Percentiles rank a stretch among this genome's conserved stretches.
These are phyloP conservation scores for Pistacia integerrima DNA, from an alignment of 345 rosid genomes.

Conservation along the genomic window DNA sequence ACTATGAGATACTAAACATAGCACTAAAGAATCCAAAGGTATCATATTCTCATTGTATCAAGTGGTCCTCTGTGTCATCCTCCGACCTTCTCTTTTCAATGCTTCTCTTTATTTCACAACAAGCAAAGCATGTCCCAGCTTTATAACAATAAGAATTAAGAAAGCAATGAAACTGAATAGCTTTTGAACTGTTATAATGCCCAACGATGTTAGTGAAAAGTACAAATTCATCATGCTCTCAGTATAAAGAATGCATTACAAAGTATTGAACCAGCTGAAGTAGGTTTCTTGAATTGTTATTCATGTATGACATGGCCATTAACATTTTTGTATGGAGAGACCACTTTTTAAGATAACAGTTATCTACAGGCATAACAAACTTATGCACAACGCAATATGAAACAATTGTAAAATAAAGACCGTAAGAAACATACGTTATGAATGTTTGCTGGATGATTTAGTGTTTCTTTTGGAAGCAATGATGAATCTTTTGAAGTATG, in stretches of 20 bases:
- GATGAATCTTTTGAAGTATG: conserved; percentile 35
- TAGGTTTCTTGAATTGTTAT: background rate
- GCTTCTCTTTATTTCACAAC: background rate
- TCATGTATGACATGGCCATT: background rate
- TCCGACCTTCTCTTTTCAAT: background rate
- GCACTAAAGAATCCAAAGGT: background rate
- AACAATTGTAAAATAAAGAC: background rate
- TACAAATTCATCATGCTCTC: background rate
- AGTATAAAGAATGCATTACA: background rate
- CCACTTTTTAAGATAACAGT: background rate
- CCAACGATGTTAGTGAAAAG: background rate
- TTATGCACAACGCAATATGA: background rate
- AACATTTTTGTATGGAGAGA: background rate
- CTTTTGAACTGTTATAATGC: background rate
- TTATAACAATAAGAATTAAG: background rate
- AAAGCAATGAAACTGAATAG: background rate
- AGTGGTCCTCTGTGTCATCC: background rate
- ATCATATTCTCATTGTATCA: background rate
- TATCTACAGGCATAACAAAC: background rate
- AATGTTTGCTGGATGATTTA: conserved; percentile 91
- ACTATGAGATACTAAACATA: background rate
- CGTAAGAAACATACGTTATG: conserved; percentile 44
- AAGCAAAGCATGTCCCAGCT: background rate
- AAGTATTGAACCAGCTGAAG: background rate
- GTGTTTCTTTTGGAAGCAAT: conserved; percentile 47